Percentiles rank a stretch among this genome's conserved stretches.
phyloP scores from a whole-genome alignment of 768 basidiomycete species.

The Calocybe cyanea region DNA sequence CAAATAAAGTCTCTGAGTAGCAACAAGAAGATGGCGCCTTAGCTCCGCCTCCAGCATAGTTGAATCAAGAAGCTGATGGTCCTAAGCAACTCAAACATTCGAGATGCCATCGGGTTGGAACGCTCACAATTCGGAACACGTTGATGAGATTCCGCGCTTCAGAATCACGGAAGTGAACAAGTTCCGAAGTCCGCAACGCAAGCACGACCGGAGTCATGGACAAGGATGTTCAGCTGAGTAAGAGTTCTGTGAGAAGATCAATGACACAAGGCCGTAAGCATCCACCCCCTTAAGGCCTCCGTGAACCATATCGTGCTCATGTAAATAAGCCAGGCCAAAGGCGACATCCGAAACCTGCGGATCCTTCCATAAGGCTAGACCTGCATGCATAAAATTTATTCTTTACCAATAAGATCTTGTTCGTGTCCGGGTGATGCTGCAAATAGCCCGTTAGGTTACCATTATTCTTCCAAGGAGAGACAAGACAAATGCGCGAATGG shows the following conservation, averaged over 20 bases:
- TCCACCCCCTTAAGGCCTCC: neutral
- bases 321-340: neutral
- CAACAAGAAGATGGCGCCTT: too few relatives aligned
- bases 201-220: neutral
- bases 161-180: too few relatives aligned
- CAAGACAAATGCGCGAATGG: slow-evolving; percentile 10
- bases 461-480: slow-evolving; percentile 6
- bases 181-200: neutral
- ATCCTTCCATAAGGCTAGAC: neutral
- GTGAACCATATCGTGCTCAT: neutral
- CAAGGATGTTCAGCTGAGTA: neutral
- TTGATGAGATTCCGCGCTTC: too few relatives aligned
- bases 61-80: too few relatives aligned
- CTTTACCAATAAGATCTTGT: neutral
- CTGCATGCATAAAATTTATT: neutral
- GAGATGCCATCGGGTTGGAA: too few relatives aligned
- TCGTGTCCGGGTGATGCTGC: neutral
- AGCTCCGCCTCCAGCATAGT: too few relatives aligned
- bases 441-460: neutral
- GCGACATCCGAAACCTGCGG: neutral
- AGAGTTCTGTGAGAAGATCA: neutral
- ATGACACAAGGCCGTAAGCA: neutral
- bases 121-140: too few relatives aligned
- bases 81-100: too few relatives aligned
- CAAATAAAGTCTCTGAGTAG: too few relatives aligned